These are phyloP conservation scores for Pleurotus platypus DNA, from an alignment of 768 basidiomycete genomes.

Conservation along the genomic window DNA sequence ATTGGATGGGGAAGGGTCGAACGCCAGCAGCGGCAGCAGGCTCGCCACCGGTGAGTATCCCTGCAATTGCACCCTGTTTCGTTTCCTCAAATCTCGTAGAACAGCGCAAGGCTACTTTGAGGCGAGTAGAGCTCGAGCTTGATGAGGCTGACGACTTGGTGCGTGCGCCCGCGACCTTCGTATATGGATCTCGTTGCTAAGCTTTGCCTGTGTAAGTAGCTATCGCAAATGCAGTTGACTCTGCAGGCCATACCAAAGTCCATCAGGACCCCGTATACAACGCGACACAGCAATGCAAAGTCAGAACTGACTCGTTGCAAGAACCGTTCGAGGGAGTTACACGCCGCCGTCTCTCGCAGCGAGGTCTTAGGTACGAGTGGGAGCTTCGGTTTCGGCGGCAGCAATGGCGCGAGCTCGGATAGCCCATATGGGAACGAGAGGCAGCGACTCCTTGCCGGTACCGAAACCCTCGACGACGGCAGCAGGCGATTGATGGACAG, in stretches of 20 bases:
- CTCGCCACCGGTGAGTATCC: background rate
- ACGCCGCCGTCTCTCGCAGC: slow-evolving; percentile 59
- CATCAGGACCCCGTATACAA: slow-evolving; percentile 64
- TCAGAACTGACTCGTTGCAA: slow-evolving; percentile 71
- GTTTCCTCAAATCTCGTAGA: slow-evolving; percentile 39
- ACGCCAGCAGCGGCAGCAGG: slow-evolving; percentile 62
- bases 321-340: slow-evolving; percentile 70
- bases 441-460: slow-evolving; percentile 69
- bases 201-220: slow-evolving; percentile 35
- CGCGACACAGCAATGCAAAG: slow-evolving; percentile 67
- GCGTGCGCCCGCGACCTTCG: slow-evolving; percentile 19
- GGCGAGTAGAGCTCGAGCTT: slow-evolving; percentile 82
- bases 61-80: background rate
- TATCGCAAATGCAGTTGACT: slow-evolving; percentile 94
- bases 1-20: slow-evolving; percentile 66
- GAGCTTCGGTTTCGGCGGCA: slow-evolving; percentile 5
- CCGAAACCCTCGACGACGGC: slow-evolving; percentile 71
- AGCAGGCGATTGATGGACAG: slow-evolving; percentile 69
- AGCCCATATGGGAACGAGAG: slow-evolving; percentile 76
- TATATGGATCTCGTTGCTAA: background rate
- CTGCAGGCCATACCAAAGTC: slow-evolving; percentile 89
- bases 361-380: slow-evolving; percentile 47
- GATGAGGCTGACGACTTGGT: slow-evolving; percentile 96
- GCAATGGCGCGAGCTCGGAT: slow-evolving; percentile 41
- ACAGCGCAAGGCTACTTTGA: slow-evolving; percentile 72